Percentiles rank a stretch among this genome's conserved stretches.
Conservation (phyloP, 106 monocot species). For the Hemerocallis citrina region DNA sequence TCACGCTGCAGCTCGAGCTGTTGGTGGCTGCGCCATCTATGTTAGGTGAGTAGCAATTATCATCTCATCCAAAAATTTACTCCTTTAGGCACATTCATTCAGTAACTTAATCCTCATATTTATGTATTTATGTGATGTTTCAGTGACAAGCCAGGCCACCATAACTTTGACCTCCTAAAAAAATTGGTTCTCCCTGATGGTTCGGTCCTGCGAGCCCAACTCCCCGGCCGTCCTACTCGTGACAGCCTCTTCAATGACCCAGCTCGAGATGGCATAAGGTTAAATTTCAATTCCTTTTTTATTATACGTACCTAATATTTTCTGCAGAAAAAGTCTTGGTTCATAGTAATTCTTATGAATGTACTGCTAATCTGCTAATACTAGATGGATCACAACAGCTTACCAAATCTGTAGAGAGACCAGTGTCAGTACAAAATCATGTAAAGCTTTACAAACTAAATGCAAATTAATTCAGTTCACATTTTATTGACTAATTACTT, state of each 20-base stretch:
- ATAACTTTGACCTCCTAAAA: constrained; percentile 73
- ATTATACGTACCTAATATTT: no score
- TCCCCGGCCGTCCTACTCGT: constrained; percentile 74
- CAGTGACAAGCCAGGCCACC: constrained; percentile 80
- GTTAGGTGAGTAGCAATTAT: constrained; percentile 1
- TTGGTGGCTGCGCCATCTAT: constrained; percentile 75
- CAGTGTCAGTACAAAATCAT: no score
- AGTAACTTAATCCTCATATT: background rate
- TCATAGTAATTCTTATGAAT: no score
- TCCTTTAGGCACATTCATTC: background rate
- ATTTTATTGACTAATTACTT: no score
- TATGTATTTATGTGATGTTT: background rate
- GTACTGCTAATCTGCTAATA: no score
- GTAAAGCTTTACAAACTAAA: no score
- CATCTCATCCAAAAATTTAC: background rate
- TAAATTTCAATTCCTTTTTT: background rate
- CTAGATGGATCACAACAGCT: no score
- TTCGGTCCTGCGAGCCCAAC: constrained; percentile 60
- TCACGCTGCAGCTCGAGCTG: constrained; percentile 73
- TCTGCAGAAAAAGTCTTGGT: no score
- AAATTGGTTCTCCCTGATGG: constrained; percentile 85
- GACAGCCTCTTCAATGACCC: constrained; percentile 76
- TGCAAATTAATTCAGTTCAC: no score
- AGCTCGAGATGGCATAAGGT: constrained; percentile 46
- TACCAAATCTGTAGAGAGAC: no score